These are phyloP conservation scores for Talaromyces liani DNA, from an alignment of 495 filamentous ascomycete species.

Conservation along the genomic window DNA sequence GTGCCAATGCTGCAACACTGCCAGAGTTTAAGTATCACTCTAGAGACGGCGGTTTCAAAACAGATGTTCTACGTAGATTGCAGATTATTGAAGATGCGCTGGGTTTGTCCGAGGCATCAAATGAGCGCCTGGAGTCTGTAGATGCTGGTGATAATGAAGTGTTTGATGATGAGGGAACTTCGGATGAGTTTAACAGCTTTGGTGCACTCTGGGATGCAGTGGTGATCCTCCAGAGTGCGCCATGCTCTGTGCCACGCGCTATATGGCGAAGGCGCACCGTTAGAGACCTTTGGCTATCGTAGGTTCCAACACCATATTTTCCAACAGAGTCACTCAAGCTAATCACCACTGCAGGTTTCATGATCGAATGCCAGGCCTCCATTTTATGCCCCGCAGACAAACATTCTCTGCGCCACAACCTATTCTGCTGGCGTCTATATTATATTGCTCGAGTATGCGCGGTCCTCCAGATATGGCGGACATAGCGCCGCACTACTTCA, in stretches of 20 bases:
- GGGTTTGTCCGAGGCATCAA: background rate
- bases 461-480: slow-evolving; percentile 5
- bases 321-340: background rate
- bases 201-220: slow-evolving; percentile 7
- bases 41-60: slow-evolving; percentile 2
- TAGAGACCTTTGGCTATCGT: slow-evolving; percentile 8
- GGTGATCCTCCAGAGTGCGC: slow-evolving; percentile 3
- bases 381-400: slow-evolving; percentile 9
- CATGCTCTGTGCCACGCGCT: background rate
- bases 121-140: background rate
- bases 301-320: background rate
- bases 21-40: background rate
- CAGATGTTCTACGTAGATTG: slow-evolving; percentile 7
- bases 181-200: slow-evolving; percentile 2
- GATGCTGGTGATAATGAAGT: background rate
- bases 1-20: slow-evolving; percentile 18
- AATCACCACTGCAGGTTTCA: slow-evolving; percentile 1
- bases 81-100: slow-evolving; percentile 3
- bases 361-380: slow-evolving; percentile 8
- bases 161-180: background rate
- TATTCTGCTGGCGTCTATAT: slow-evolving; percentile 8
- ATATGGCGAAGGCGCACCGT: slow-evolving; percentile 3
- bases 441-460: slow-evolving; percentile 8
- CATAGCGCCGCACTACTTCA: slow-evolving; percentile 6
- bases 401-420: slow-evolving; percentile 9